phyloP scores from a whole-genome alignment of 2,329 filamentous ascomycete species.

The Pestalotiopsis sp. region DNA sequence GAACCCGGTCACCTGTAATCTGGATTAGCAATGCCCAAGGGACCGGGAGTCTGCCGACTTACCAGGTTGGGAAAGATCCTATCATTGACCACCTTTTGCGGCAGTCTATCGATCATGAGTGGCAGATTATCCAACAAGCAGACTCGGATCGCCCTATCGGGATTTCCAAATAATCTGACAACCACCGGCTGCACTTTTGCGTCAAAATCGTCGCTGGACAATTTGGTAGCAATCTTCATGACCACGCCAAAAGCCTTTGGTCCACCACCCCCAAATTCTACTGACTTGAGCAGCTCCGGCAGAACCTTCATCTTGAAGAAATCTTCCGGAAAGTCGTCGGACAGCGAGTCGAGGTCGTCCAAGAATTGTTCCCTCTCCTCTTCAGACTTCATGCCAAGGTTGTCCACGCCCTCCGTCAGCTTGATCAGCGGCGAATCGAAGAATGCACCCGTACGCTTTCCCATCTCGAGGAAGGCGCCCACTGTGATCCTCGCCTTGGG shows the following conservation, averaged over 20 bases:
- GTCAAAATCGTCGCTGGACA: slow-evolving; percentile 90
- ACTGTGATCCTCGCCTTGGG: slow-evolving; percentile 87
- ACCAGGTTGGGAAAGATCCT: slow-evolving; percentile 96
- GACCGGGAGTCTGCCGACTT: slow-evolving; percentile 24
- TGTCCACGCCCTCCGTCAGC: slow-evolving; percentile 90
- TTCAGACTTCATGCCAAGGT: slow-evolving; percentile 83
- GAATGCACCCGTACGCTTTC: slow-evolving; percentile 78
- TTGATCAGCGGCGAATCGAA: slow-evolving; percentile 94
- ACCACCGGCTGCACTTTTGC: slow-evolving; percentile 82
- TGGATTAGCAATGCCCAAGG: not conserved
- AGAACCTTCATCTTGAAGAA: slow-evolving; percentile 98
- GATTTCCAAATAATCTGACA: slow-evolving; percentile 84
- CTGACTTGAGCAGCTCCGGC: slow-evolving; percentile 93
- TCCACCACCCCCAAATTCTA: slow-evolving; percentile 96
- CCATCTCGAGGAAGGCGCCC: slow-evolving; percentile 87
- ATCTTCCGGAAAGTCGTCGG: slow-evolving; percentile 94
- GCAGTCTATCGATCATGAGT: slow-evolving; percentile 85
- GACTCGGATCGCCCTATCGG: slow-evolving; percentile 89
- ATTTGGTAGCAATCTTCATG: slow-evolving; percentile 86
- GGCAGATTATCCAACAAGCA: slow-evolving; percentile 88
- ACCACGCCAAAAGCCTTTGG: slow-evolving; percentile 87
- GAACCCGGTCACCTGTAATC: slow-evolving; percentile 79
- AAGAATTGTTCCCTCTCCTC: slow-evolving; percentile 84
- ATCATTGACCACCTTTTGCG: slow-evolving; percentile 89
- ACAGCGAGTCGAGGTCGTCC: slow-evolving; percentile 82